Percentiles rank a stretch among this genome's conserved stretches.
phyloP scores from a whole-genome alignment of 352 stramenopile genomes.

The Globisporangium ultimum region DNA sequence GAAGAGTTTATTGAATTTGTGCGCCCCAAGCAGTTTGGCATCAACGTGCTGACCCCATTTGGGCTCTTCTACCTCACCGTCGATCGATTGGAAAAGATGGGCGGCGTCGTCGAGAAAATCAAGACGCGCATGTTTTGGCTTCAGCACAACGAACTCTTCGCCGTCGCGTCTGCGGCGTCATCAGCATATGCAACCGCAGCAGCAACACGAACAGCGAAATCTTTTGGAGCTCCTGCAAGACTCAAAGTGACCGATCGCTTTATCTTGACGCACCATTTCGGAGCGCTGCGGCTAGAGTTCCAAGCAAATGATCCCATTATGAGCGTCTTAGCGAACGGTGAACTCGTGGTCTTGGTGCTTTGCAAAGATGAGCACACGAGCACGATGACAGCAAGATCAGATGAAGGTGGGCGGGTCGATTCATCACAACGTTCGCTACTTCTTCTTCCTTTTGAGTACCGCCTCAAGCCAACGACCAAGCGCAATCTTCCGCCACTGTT shows the following conservation, averaged over 20 bases:
- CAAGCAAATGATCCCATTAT: slow-evolving; percentile 18
- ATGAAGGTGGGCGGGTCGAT: too few relatives aligned
- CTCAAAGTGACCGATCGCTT: slow-evolving; percentile 38
- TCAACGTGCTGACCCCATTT: slow-evolving; percentile 45
- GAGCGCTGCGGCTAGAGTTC: slow-evolving; percentile 22
- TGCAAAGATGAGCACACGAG: neutral
- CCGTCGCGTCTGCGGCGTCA: slow-evolving; percentile 9
- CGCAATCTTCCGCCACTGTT: slow-evolving; percentile 14
- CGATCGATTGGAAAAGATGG: slow-evolving; percentile 24
- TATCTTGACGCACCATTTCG: slow-evolving; percentile 34
- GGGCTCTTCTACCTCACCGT: slow-evolving; percentile 38
- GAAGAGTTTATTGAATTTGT: slow-evolving; percentile 48
- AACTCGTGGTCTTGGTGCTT: slow-evolving; percentile 37
- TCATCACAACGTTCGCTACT: neutral
- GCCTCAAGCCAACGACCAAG: slow-evolving; percentile 15
- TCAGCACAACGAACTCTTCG: slow-evolving; percentile 49
- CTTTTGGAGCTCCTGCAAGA: slow-evolving; percentile 12
- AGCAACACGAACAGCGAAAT: neutral
- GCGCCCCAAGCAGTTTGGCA: slow-evolving; percentile 34
- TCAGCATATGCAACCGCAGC: neutral
- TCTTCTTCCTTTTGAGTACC: slow-evolving; percentile 15
- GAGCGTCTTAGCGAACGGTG: slow-evolving; percentile 29
- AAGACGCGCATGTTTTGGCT: slow-evolving; percentile 52
- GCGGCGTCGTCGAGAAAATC: slow-evolving; percentile 31
- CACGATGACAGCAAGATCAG: neutral